Evolutionary conservation across 371 early-diverging fungal genomes (phyloP).

Genomic region (Haplosporangium sp.): DNA sequence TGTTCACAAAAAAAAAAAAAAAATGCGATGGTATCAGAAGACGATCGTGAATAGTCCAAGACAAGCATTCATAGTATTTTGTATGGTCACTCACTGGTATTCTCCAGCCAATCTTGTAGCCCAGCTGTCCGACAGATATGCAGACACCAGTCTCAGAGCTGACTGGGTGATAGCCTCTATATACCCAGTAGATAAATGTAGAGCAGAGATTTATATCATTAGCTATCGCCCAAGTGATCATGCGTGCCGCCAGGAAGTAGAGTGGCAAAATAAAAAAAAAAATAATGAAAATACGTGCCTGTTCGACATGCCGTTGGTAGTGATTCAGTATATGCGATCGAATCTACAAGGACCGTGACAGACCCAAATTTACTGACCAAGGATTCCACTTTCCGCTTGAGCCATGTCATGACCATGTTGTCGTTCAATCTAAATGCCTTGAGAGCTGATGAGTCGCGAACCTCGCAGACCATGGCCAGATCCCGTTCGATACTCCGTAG

Average conservation of each 20-base stretch:
- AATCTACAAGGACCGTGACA: slow-evolving; percentile 18
- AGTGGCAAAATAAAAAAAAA: not conserved
- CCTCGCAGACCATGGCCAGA: slow-evolving; percentile 29
- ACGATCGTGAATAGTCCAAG: no score
- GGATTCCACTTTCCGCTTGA: slow-evolving; percentile 34
- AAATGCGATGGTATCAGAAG: not conserved
- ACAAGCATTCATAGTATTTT: not conserved
- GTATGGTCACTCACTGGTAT: slow-evolving; percentile 17
- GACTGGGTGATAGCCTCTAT: slow-evolving; percentile 46
- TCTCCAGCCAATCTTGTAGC: slow-evolving; percentile 30
- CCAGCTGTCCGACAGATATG: slow-evolving; percentile 42
- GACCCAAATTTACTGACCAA: slow-evolving; percentile 25
- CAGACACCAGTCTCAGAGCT: slow-evolving; percentile 25
- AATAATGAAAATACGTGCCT: slow-evolving; percentile 14
- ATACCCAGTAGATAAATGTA: not conserved
- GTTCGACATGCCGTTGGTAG: slow-evolving; percentile 26
- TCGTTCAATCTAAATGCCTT: slow-evolving; percentile 39
- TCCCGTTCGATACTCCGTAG: slow-evolving; percentile 14
- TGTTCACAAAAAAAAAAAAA: not conserved
- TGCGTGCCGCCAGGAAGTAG: not conserved
- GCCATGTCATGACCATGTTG: slow-evolving; percentile 28
- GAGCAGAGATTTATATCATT: not conserved
- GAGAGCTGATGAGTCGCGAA: slow-evolving; percentile 8
- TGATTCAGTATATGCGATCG: slow-evolving; percentile 48
- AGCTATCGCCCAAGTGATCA: not conserved